A percentile compares a stretch with the other conserved stretches of the same genome.
phyloP scores from a whole-genome alignment of 768 basidiomycete genomes.

The Rubroboletus pulcherrimus region DNA sequence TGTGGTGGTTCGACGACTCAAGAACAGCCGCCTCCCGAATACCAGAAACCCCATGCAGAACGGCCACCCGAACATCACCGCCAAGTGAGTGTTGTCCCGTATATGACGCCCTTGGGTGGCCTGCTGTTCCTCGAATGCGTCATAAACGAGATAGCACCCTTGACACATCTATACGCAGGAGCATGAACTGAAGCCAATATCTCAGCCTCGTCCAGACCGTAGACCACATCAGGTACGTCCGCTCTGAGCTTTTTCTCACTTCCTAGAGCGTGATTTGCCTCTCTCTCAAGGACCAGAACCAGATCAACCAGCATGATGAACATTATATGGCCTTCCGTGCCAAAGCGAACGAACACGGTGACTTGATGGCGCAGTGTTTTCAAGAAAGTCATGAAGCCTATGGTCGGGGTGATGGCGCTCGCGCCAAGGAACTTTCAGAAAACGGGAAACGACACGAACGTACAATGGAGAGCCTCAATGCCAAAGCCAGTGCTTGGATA shows the following conservation, averaged over 20 bases:
- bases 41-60: constrained; percentile 4
- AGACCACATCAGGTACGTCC: constrained; percentile 17
- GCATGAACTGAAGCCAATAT: constrained; percentile 13
- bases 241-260: neutral
- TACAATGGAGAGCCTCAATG: constrained; percentile 76
- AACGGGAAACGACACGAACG: constrained; percentile 76
- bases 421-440: constrained; percentile 77
- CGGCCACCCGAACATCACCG: constrained; percentile 12
- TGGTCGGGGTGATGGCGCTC: constrained; percentile 62
- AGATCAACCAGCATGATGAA: constrained; percentile 63
- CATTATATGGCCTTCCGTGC: constrained; percentile 69
- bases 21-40: constrained; percentile 8
- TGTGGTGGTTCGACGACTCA: constrained; percentile 22
- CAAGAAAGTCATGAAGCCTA: constrained; percentile 77
- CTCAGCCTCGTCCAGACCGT: constrained; percentile 15
- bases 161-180: constrained; percentile 13
- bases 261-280: neutral
- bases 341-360: constrained; percentile 74
- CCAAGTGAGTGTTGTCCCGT: constrained; percentile 14
- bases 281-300: constrained; percentile 47
- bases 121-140: neutral
- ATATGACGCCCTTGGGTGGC: neutral
- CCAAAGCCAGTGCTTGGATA: constrained; percentile 84
- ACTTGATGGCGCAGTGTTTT: constrained; percentile 70
- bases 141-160: constrained; percentile 1